Percentiles rank a stretch among this genome's conserved stretches.
phyloP scores from a whole-genome alignment of 2,329 filamentous ascomycete genomes.

The Colletotrichum sp. region DNA sequence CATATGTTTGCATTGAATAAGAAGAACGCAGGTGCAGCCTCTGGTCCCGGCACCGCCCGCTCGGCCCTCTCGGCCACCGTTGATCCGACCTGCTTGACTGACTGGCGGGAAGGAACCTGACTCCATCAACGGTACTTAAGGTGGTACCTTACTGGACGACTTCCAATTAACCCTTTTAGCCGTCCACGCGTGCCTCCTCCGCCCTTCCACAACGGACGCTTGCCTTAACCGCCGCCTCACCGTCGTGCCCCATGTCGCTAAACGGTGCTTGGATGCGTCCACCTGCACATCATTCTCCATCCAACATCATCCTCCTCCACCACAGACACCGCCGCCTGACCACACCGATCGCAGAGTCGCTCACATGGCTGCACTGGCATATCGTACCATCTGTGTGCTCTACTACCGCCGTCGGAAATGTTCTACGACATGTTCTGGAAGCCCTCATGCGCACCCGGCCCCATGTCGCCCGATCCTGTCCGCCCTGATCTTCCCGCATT shows the following conservation, averaged over 20 bases:
- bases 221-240: background rate
- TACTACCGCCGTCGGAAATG: background rate
- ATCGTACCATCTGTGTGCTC: background rate
- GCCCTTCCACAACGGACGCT: background rate
- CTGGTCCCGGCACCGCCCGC: background rate
- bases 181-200: background rate
- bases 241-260: background rate
- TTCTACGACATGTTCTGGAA: slow-evolving; percentile 16
- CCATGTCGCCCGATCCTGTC: background rate
- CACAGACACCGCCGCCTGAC: background rate
- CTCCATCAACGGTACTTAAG: background rate
- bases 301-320: background rate
- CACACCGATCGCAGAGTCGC: background rate
- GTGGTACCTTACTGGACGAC: background rate
- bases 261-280: background rate
- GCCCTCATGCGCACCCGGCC: background rate
- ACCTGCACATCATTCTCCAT: background rate
- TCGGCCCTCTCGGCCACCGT: slow-evolving; percentile 11
- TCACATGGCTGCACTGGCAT: background rate
- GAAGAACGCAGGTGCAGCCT: background rate
- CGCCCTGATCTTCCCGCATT: slow-evolving; percentile 6
- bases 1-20: background rate
- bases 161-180: background rate
- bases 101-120: background rate
- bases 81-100: background rate